Evolutionary conservation across 2,329 filamentous ascomycete species (phyloP), one percentile per base, ranked within the genome.

Genomic region (Rhexocercosporidium sp.): DNA sequence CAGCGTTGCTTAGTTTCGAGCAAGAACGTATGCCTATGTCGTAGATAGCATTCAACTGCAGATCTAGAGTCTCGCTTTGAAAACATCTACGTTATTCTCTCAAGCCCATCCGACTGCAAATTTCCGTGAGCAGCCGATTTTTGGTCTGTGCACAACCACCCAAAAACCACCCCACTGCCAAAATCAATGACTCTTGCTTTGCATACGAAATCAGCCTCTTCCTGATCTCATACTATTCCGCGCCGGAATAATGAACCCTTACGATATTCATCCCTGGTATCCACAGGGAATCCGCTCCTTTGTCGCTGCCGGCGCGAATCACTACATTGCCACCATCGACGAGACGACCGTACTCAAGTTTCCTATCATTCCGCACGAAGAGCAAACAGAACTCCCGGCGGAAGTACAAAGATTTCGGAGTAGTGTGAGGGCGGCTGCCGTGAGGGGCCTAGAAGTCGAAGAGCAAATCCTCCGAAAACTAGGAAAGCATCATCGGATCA

Each of bases 401-500:
- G 46, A 61, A 65, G 56, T 65, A 47, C 56, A 39, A 65, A 65
- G 63, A 61, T 65, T 54, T 65, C 56, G 29, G 54, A 46, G 63
- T 65, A 65, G 63, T 65, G 46, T 62, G 18, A 62, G 59, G 22
- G 59, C 59, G 31, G 59, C 59, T 20, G 59, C 44, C 41, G 51
- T 56, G 57, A 60, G 25, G 34, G 34, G n/a, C 31, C 46, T 27
- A 44, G 49, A 63, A 25, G 31, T 44, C 14, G 41, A 39, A 14
- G 34, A 54, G 47, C 31, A 56, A 62, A 60, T 29, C 57, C 34
- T 46, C 5, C 22, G 25, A 18, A 49, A 12, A 49, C 46, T 49
- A 49, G 46, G 46, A 49, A 49, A 49, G 46, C 18, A 49, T 22
- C 46, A 11, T 49, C 46, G 46, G 46, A 49, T 49, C 46, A 25